Conservation (phyloP, 305 asterid species). For the Solanum hybrid region DNA sequence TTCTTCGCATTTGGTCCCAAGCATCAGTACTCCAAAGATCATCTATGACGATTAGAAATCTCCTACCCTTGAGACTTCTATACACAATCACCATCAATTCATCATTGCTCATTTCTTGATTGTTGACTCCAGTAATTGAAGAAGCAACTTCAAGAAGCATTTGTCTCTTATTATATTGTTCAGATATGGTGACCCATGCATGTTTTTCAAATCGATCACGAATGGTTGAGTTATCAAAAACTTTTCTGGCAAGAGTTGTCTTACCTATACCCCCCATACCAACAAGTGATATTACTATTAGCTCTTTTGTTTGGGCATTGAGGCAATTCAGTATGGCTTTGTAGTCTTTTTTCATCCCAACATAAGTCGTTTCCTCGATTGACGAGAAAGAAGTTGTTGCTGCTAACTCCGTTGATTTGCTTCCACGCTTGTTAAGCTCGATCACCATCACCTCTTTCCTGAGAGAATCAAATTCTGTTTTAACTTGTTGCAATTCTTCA, state of each 20-base stretch:
- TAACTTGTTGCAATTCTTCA: background rate
- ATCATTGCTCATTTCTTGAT: background rate
- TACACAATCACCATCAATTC: background rate
- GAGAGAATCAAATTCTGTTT: background rate
- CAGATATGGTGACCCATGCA: background rate
- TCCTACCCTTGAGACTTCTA: background rate
- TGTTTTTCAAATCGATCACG: background rate
- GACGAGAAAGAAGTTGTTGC: background rate
- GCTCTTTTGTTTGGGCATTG: background rate
- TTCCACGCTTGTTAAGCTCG: background rate
- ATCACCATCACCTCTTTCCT: background rate
- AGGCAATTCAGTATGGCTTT: background rate
- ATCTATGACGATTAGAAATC: slow-evolving; percentile 3
- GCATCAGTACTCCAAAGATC: background rate
- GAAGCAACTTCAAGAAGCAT: background rate
- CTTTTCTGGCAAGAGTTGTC: background rate
- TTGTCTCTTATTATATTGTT: background rate
- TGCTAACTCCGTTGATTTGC: background rate
- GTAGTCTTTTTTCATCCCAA: background rate
- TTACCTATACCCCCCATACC: slow-evolving; percentile 5
- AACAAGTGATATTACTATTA: background rate
- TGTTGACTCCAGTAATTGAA: background rate
- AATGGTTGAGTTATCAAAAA: background rate
- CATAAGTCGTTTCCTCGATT: background rate
- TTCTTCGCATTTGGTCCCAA: slow-evolving; percentile 2